Evolutionary conservation across 164 flowering plant species (phyloP).

Genomic region (Berberis vulgaris): DNA sequence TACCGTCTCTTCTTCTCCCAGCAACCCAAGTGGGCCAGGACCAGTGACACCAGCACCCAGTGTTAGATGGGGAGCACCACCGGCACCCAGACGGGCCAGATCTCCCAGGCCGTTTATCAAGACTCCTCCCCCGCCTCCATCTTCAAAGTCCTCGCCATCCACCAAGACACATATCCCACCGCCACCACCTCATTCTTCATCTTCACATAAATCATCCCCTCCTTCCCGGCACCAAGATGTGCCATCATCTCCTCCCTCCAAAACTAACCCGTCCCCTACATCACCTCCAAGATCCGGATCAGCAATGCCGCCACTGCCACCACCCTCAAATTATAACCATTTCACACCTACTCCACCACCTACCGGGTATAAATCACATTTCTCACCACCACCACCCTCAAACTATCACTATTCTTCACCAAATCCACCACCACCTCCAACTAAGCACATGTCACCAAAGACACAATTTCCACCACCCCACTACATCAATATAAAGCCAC

Average conservation of each 20-base stretch:
- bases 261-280: background rate
- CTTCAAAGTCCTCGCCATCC: background rate
- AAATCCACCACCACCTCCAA: slow-evolving; percentile 4
- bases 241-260: background rate
- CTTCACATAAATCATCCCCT: background rate
- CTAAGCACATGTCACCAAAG: background rate
- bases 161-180: background rate
- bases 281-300: no score
- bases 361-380: background rate
- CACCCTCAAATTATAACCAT: slow-evolving; percentile 1
- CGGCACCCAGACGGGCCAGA: slow-evolving; percentile 11
- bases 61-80: slow-evolving; percentile 2
- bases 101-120: slow-evolving; percentile 13
- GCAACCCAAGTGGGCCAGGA: background rate
- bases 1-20: background rate
- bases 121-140: slow-evolving; percentile 6
- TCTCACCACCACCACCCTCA: background rate
- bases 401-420: background rate
- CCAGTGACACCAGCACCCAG: background rate
- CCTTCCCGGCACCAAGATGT: background rate
- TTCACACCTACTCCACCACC: slow-evolving; percentile 3
- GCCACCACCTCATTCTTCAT: background rate
- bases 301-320: background rate
- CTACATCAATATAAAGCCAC: slow-evolving; percentile 1
- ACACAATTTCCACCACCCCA: slow-evolving; percentile 15